Base-by-base conservation (phyloP, 1,284 basidiomycete genomes). In the Naganishia sp. region DNA sequence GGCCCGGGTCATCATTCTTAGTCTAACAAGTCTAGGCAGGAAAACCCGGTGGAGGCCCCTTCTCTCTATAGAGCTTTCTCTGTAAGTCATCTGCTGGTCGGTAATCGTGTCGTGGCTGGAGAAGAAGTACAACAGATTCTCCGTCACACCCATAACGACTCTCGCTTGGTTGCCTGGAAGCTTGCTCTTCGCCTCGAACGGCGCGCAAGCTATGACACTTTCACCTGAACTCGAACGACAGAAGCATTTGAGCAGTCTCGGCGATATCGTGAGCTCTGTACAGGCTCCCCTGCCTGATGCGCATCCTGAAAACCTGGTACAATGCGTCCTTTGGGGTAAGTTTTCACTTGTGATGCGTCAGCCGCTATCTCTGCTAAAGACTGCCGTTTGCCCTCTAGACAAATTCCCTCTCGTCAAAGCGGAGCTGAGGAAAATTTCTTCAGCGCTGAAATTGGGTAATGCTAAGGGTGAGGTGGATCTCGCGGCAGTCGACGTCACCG, bases 241-340 rank as follows among this genome's bases (percentile, higher is more conserved):
- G 31, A 66, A 53, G 2, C 67, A 72, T 31, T 50, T 64, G 4
- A 75, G 77, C 70, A 85, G 85, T 68, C 82, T 94, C 25, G 90
- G 93, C 70, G 89, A 93, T 73, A 83, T 89, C 71, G 90, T 92
- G 49, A 90, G 89, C 6, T 80, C 87, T 69, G 83, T 86, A 61
- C 94, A 93, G 75, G 91, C 90, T 0, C 92, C 92, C 1, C 79
- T 96, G 52, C 85, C 86, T 36, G 90, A 95, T 76, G 93, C 90
- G 76, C 90, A 95, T 78, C 93, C 93, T 2, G 91, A 94, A 72
- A 89, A 94, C 83, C 78, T 96, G 15, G 81, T 92, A n/a, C 94
- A 95, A 74, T 93, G 90, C 74, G 81, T 96, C 49, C 80, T 94
- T 15, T 94, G 93, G 91, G 88, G 92, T 94, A 70, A 68, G 86